Evolutionary conservation across 2,329 filamentous ascomycete species (phyloP), one percentile per base, ranked within the genome.

Genomic region (Fusarium sp.): DNA sequence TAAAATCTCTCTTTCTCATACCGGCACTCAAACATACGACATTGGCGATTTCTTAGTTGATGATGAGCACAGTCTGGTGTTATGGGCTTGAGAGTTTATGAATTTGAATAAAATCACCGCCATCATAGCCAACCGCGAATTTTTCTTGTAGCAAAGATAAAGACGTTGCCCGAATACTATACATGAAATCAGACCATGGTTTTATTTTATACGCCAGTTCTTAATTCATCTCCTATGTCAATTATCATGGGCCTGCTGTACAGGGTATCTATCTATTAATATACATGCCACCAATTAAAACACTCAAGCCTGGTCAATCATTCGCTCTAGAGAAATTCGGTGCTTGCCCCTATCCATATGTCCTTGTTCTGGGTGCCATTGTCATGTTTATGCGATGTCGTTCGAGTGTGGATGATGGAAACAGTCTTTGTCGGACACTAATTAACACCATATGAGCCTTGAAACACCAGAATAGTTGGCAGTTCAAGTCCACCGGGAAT

Each of bases 341-440:
- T 16, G 31, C 15, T 35, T 35, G 33, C 8, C 33, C 33, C 16
- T 35, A 16, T n/a, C n/a, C 33, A 18, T n/a, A 3, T 35, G 18
- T 10, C 10, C 13, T 33, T 18, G 31, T 6, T 43, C 21, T 4
- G 11, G 26, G 24, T 41, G 13, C 16, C 8, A 24, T 38, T 16
- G 42, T 13, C 20, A 26, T 52, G 37, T 57, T 55, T 26, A 66
- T 66, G 39, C 37, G 15, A 24, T 26, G 23, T 39, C 33, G 42
- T 53, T 42, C 47, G 20, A n/a, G 20, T 15, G 33, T 21, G 42
- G 23, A 8, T 24, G 42, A 38, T 10, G 56, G 44, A 69, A 64
- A 61, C 65, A 31, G 18, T 42, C 28, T 12, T 31, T 21, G 65
- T 62, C 31, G 26, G 60, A 42, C 10, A 55, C 29, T 53, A 21